Evolutionary conservation across 2,329 filamentous ascomycete species (phyloP), one percentile per base, ranked within the genome.

Genomic region (Penicillium sp.): DNA sequence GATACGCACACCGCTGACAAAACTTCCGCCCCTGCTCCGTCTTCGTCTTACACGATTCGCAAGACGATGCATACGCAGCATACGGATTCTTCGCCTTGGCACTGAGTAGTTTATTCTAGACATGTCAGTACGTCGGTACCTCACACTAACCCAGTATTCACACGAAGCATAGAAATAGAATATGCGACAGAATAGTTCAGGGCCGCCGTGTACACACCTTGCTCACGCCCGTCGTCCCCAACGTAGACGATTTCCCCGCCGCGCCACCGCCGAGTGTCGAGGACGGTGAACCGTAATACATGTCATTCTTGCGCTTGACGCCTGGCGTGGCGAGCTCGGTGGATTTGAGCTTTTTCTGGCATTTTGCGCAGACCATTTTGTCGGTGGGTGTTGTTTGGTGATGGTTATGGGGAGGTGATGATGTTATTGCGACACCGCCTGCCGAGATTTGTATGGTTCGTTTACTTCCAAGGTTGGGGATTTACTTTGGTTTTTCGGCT

Each of bases 51-150:
- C 79, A 82, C 26, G 69, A 70, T 6, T 71, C 69, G 52, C 79
- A 82, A 0, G 74, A 72, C 51, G 75, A 78, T 7, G 77, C 71
- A 56, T 82, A 81, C 37, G 76, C 71, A 2, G 77, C 77, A 49
- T 80, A 82, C 0, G 79, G 79, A 46, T 82, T 82, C 61, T 80
- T 79, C 20, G 79, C 79, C 31, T 73, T 71, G 48, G 79, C 76
- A 40, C 77, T 81, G 20, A 81, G 64, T 3, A 82, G 68, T 59
- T 83, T 82, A 61, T 74, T 81, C 77, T 79, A 39, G n/a, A n/a
- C n/a, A n/a, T n/a, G n/a, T n/a, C 6, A 36, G n/a, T 8, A 7
- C 25, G 10, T 27, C 9, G 11, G 10, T 27, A 27, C 11, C 9
- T 4, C 25, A 11, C 11, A 27, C 5, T 11, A 5, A 5, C 20